phyloP scores from a whole-genome alignment of 2,329 filamentous ascomycete genomes.

The Ophiognomonia clavigignenti-juglandacearum region DNA sequence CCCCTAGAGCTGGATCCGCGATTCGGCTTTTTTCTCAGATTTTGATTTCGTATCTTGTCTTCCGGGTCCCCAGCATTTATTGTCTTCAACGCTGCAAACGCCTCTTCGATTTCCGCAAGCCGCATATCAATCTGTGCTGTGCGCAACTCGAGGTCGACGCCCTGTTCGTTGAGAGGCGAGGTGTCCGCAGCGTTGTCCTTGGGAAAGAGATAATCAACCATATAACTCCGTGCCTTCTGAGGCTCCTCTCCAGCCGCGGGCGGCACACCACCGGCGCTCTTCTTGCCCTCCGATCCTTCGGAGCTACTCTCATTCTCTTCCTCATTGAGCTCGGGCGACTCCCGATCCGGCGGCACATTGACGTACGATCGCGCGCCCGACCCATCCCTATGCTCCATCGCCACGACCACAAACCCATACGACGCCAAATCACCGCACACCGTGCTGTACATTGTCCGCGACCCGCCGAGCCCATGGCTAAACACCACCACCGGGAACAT shows the following conservation, averaged over 20 bases:
- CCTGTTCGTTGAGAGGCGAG: constrained; percentile 50
- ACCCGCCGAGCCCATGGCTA: constrained; percentile 62
- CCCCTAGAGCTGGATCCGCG: constrained; percentile 55
- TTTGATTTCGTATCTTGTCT: constrained; percentile 38
- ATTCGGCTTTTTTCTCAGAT: constrained; percentile 53
- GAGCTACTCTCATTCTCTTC: constrained; percentile 20
- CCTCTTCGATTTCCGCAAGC: constrained; percentile 61
- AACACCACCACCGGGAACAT: constrained; percentile 60
- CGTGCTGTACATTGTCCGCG: constrained; percentile 56
- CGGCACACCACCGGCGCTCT: constrained; percentile 20
- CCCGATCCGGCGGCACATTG: constrained; percentile 44
- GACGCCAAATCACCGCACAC: constrained; percentile 63
- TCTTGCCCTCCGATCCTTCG: constrained; percentile 15
- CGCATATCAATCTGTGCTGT: constrained; percentile 58
- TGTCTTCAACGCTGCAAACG: constrained; percentile 49
- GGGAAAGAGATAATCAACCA: constrained; percentile 60
- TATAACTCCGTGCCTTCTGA: constrained; percentile 36
- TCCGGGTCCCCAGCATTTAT: constrained; percentile 51
- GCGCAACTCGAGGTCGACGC: constrained; percentile 56
- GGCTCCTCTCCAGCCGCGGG: constrained; percentile 25
- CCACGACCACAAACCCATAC: constrained; percentile 61
- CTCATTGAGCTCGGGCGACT: constrained; percentile 26
- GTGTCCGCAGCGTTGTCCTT: constrained; percentile 48
- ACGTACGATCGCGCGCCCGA: constrained; percentile 57
- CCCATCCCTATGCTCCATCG: constrained; percentile 62